Conservation (phyloP, 805 yeast species). For the Yueomyces sinensis region DNA sequence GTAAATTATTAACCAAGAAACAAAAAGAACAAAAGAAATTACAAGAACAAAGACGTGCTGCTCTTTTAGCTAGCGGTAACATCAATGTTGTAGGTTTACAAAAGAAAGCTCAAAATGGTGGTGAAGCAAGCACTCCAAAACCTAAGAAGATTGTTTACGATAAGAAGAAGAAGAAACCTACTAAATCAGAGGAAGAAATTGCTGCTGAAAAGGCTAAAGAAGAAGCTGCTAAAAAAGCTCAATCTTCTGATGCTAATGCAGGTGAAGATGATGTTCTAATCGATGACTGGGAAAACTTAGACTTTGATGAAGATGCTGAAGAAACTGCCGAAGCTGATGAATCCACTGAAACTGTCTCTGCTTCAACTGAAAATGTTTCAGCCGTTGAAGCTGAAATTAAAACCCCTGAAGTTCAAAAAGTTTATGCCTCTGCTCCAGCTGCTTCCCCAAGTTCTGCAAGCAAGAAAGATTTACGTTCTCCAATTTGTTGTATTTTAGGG, state of each 20-base stretch:
- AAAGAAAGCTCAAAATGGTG: conserved; percentile 13
- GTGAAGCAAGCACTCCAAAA: conserved; percentile 25
- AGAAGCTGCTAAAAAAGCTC: neutral
- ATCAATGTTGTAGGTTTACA: conserved; percentile 64
- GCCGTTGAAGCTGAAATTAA: conserved; percentile 20
- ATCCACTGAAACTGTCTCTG: conserved; percentile 10
- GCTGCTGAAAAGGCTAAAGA: conserved; percentile 11
- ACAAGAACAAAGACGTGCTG: conserved; percentile 81
- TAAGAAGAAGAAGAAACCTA: conserved; percentile 49
- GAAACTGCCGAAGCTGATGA: conserved; percentile 17
- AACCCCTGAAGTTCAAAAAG: conserved; percentile 13
- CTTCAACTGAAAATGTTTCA: conserved; percentile 23
- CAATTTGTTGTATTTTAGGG: conserved; percentile 97
- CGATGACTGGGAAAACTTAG: conserved; percentile 81
- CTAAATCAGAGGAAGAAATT: conserved; percentile 1
- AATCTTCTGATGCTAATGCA: conserved; percentile 10
- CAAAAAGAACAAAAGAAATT: conserved; percentile 86
- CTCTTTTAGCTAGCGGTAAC: conserved; percentile 60
- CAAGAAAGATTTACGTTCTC: conserved; percentile 72
- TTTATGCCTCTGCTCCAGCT: conserved; percentile 8
- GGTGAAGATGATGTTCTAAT: conserved; percentile 30
- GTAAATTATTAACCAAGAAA: conserved; percentile 84
- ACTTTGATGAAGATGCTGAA: conserved; percentile 40
- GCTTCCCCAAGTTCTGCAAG: conserved; percentile 14
- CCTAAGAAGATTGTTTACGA: conserved; percentile 61